Base-by-base conservation (phyloP, 805 yeast genomes). In the Suhomyces vadensis region DNA sequence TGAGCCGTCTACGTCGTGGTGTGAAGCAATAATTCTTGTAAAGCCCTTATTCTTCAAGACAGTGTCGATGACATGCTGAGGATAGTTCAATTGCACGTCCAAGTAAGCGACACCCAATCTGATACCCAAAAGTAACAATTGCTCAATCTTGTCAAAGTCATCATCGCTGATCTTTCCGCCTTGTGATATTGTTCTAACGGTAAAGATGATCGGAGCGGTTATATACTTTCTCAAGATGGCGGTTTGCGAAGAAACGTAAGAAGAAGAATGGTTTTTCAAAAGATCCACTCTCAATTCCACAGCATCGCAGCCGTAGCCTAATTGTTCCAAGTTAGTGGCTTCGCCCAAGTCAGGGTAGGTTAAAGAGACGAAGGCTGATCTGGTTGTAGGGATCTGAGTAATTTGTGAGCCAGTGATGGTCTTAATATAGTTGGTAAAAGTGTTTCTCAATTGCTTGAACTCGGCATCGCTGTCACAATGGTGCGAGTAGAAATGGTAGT, bases 251-350 rank as follows among this genome's bases (percentile, higher is more conserved):
- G 85, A 82, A 24, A 91, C 88, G 60, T 75, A 86, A 6, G 72
- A 73, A 16, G 64, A 54, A 25, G 75, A 73, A 49, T 69, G 69
- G 6, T 77, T 71, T 42, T 76, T 65, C 48, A 90, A 73, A 47
- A 80, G 71, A 64, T 88, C 96, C 31, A 87, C 89, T 52, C 95
- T 77, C 35, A 92, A 70, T 60, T 92, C 97, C 27, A 92, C 83
- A 6, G 95, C 96, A 51, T 79, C 78, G 51, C 84, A 78, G 3
- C 97, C 97, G 42, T 77, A 72, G 5, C 82, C 67, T 24, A 86
- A 69, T 8, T 72, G 74, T 10, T 73, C 76, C 35, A 89, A 65
- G 3, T 71, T 71, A n/a, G 70, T 61, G 4, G 69, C 65, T 11
- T 70, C 69, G 8, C 62, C 63, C 49, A 87, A 65, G 53, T 87